phyloP scores from a whole-genome alignment of 2,329 filamentous ascomycete genomes.

The Fusarium sp. region DNA sequence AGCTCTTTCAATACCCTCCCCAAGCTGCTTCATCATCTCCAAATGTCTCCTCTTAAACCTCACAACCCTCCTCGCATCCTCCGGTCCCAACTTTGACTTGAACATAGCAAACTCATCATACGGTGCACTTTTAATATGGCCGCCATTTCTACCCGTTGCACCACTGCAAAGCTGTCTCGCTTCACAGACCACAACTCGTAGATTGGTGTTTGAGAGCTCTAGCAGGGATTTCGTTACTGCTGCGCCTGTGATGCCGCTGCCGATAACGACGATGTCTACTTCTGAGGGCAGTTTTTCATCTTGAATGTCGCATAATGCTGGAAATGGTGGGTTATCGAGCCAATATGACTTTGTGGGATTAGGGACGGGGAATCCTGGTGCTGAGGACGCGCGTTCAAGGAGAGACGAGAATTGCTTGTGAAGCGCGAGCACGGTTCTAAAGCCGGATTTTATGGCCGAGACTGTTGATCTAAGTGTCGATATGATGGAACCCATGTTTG shows the following conservation, averaged over 20 bases:
- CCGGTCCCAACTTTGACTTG: conserved; percentile 47
- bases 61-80: conserved; percentile 56
- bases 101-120: conserved; percentile 57
- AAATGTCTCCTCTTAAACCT: conserved; percentile 61
- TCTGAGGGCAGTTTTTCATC: conserved; percentile 50
- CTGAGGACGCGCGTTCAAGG: conserved; percentile 47
- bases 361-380: conserved; percentile 57
- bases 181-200: conserved; percentile 61
- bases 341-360: conserved; percentile 61
- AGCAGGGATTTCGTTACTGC: conserved; percentile 47
- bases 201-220: conserved; percentile 37
- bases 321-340: conserved; percentile 59
- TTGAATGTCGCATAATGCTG: conserved; percentile 54
- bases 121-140: conserved; percentile 61
- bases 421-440: conserved; percentile 46
- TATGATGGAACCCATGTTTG: conserved; percentile 51
- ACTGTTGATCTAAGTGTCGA: conserved; percentile 45
- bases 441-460: conserved; percentile 41
- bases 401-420: conserved; percentile 47
- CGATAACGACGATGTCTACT: conserved; percentile 65
- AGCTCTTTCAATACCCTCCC: conserved; percentile 51
- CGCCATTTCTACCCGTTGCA: conserved; percentile 67
- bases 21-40: conserved; percentile 55
- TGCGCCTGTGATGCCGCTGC: conserved; percentile 66
- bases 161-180: conserved; percentile 63